Conservation (phyloP, 2,329 filamentous ascomycete species). For the Neonectria punicea region DNA sequence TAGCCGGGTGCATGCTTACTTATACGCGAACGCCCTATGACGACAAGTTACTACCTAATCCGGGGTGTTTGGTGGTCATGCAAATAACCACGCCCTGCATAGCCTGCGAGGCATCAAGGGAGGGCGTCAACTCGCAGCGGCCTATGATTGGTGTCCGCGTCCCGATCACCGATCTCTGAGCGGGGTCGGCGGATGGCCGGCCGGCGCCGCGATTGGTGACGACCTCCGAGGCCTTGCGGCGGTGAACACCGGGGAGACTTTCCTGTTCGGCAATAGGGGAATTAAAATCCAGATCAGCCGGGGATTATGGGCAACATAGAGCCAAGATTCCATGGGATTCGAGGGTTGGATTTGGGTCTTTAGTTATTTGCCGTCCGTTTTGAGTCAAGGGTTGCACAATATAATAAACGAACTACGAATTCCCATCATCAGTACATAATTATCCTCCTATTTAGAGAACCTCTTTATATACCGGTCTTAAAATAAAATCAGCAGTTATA, state of each 20-base stretch:
- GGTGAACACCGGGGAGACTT: too few relatives aligned
- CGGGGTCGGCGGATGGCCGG: neutral
- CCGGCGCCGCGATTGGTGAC: neutral
- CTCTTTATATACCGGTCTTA: neutral
- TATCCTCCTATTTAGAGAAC: neutral
- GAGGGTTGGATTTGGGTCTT: too few relatives aligned
- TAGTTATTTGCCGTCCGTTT: neutral
- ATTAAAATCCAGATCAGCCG: too few relatives aligned
- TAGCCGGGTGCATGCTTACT: neutral
- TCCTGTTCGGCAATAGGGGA: too few relatives aligned
- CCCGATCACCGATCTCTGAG: neutral
- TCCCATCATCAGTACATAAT: neutral
- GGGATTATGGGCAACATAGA: too few relatives aligned
- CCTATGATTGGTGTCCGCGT: neutral
- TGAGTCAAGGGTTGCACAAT: neutral
- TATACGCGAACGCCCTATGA: neutral
- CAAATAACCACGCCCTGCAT: neutral
- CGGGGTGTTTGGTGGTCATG: too few relatives aligned
- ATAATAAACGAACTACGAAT: neutral
- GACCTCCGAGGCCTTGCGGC: neutral
- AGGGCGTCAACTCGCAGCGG: neutral
- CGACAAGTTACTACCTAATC: neutral
- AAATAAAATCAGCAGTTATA: neutral
- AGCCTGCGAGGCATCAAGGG: neutral
- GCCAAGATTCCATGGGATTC: too few relatives aligned